Conservation (phyloP, 2,329 filamentous ascomycete species). For the Penicillium sp. region DNA sequence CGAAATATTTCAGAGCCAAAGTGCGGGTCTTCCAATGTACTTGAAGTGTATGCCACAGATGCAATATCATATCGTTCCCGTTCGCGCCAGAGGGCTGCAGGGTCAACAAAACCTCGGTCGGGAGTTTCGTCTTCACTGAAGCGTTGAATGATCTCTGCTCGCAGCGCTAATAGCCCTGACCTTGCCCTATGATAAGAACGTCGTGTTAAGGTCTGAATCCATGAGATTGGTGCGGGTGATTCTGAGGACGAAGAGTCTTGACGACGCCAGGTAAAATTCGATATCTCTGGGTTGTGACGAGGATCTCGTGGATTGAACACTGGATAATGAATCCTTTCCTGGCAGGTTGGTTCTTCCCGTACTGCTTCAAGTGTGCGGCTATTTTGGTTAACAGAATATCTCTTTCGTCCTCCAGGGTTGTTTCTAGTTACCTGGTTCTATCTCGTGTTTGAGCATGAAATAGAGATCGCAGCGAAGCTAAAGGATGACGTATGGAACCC, state of each 20-base stretch:
- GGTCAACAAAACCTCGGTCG: background rate
- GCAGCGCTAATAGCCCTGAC: conserved; percentile 32
- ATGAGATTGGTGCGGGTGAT: conserved; percentile 20
- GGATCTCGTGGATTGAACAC: conserved; percentile 38
- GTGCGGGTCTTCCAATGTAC: conserved; percentile 19
- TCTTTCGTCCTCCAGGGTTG: background rate
- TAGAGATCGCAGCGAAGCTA: conserved; percentile 22
- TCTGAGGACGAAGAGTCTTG: conserved; percentile 16
- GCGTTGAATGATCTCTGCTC: conserved; percentile 28
- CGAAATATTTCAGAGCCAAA: conserved; percentile 21
- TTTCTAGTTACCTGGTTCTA: conserved; percentile 24
- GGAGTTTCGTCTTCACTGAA: conserved; percentile 3
- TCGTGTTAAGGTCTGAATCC: conserved; percentile 29
- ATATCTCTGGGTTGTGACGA: conserved; percentile 34
- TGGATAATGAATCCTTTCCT: conserved; percentile 38
- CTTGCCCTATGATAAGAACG: conserved; percentile 35
- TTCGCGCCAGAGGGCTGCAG: background rate
- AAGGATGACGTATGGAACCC: conserved; percentile 13
- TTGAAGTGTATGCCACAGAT: background rate
- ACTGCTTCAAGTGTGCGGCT: background rate
- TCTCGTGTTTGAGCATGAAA: conserved; percentile 19
- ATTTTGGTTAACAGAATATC: background rate
- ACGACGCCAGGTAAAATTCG: conserved; percentile 11
- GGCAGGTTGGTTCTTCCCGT: conserved; percentile 24
- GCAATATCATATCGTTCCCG: background rate